Conservation (phyloP, 768 basidiomycete genomes). For the Serendipita indica region DNA sequence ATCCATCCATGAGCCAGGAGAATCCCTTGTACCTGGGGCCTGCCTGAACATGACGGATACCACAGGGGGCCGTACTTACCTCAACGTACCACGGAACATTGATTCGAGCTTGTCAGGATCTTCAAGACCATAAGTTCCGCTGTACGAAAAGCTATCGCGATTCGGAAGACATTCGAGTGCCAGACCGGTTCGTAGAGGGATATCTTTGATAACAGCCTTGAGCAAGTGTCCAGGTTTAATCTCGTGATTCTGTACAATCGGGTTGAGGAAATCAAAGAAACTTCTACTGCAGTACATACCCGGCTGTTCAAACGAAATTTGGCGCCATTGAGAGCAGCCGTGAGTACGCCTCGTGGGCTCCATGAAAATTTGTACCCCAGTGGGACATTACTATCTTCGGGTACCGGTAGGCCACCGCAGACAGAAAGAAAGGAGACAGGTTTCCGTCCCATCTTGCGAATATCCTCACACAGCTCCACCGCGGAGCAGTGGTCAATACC, state of each 20-base stretch:
- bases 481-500: slow-evolving; percentile 86
- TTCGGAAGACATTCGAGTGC: slow-evolving; percentile 77
- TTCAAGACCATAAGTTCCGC: slow-evolving; percentile 44
- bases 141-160: slow-evolving; percentile 62
- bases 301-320: slow-evolving; percentile 41
- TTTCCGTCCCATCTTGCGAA: slow-evolving; percentile 36
- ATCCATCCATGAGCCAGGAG: slow-evolving; percentile 52
- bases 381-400: slow-evolving; percentile 46
- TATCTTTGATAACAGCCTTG: slow-evolving; percentile 40
- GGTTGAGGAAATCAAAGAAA: slow-evolving; percentile 1
- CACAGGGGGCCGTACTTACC: slow-evolving; percentile 27
- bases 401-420: slow-evolving; percentile 84
- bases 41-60: background rate
- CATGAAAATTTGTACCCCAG: slow-evolving; percentile 90
- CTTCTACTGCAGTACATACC: slow-evolving; percentile 27
- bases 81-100: slow-evolving; percentile 70
- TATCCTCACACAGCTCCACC: slow-evolving; percentile 43
- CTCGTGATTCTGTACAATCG: slow-evolving; percentile 26
- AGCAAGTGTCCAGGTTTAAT: slow-evolving; percentile 44
- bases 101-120: slow-evolving; percentile 34
- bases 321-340: slow-evolving; percentile 63
- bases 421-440: slow-evolving; percentile 72
- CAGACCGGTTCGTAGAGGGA: slow-evolving; percentile 49
- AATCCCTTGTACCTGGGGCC: slow-evolving; percentile 68
- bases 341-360: slow-evolving; percentile 77